Evolutionary conservation across 192 early-diverging fungal genomes (phyloP), one percentile per base, ranked within the genome.

Genomic region (Umbelopsis vinacea): DNA sequence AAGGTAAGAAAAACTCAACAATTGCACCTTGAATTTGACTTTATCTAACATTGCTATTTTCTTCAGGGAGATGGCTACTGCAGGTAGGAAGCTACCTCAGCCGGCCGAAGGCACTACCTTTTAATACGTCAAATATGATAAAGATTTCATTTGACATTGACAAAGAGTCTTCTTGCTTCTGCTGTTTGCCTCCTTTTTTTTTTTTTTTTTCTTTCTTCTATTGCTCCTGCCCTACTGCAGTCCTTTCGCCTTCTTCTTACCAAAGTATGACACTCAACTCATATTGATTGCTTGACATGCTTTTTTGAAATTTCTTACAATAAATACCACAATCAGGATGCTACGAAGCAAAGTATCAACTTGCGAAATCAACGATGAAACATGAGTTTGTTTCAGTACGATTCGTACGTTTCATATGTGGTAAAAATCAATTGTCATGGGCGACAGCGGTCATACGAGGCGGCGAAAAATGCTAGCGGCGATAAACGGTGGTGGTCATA

Each of bases 21-120:
- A 57, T n/a, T 33, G 68, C 38, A 38, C 24, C 26, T 68, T 35
- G 43, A 24, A 14, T 46, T 14, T 71, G 17, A 38, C 35, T 22
- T 5, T 43, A 33, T 21, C 1, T 60, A 43, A 69, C 46, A 6
- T 7, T 29, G 29, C 0, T 46, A 10, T 67, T 14, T n/a, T 33
- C 35, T 54, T 57, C 78, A 93, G 89, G 38, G 95, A 97, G 78
- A 99, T 99, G 96, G 89, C 88, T 46, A 87, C 86, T 50, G 84
- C 90, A n/a, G 75, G 80, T 37, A 92, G 89, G 74, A 99, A 97
- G 81, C 83, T 96, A 38, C 77, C 89, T 48, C 97, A 98, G 81
- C 96, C 96, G 46, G 80, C 89, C 63, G 97, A 98, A 85, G 94
- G 93, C 33, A 70, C 87, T 63, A 83, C 71, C 24, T 92, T 82